These are phyloP conservation scores for Apiospora hydei DNA, from an alignment of 2,329 filamentous ascomycete species.

Conservation along the genomic window DNA sequence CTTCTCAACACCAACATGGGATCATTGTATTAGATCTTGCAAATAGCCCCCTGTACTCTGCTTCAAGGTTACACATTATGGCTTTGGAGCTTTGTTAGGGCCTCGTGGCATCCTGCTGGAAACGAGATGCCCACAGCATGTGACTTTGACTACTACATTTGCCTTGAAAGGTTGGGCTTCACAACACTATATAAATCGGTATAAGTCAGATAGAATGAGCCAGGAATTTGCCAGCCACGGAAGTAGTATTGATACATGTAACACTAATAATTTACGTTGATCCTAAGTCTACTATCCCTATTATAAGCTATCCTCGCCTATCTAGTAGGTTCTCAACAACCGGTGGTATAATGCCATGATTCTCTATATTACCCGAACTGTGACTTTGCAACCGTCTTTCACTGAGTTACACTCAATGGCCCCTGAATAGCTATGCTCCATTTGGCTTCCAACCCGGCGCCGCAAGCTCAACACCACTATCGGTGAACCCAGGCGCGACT, in stretches of 20 bases:
- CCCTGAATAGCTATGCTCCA: background rate
- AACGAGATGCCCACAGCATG: too few relatives aligned
- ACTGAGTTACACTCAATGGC: too few relatives aligned
- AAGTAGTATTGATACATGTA: background rate
- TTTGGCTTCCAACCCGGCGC: constrained; percentile 23
- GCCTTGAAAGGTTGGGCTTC: too few relatives aligned
- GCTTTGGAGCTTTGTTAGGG: too few relatives aligned
- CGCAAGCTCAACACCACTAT: constrained; percentile 24
- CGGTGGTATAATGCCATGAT: background rate
- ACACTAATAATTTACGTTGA: background rate
- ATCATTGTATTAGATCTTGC: background rate
- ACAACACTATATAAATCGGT: background rate
- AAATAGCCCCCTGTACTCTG: background rate
- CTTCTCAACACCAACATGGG: background rate
- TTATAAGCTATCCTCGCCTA: background rate
- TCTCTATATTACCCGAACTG: background rate
- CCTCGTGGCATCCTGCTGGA: too few relatives aligned
- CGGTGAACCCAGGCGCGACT: constrained; percentile 25
- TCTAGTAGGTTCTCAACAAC: background rate
- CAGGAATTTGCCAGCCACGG: background rate
- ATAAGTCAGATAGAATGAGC: background rate
- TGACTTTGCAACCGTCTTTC: background rate
- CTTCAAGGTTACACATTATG: too few relatives aligned
- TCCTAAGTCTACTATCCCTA: background rate
- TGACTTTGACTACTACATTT: too few relatives aligned